Percentiles rank a stretch among this genome's conserved stretches.
phyloP scores from a whole-genome alignment of 2,329 filamentous ascomycete species.

The Aspergillus fumigatus region DNA sequence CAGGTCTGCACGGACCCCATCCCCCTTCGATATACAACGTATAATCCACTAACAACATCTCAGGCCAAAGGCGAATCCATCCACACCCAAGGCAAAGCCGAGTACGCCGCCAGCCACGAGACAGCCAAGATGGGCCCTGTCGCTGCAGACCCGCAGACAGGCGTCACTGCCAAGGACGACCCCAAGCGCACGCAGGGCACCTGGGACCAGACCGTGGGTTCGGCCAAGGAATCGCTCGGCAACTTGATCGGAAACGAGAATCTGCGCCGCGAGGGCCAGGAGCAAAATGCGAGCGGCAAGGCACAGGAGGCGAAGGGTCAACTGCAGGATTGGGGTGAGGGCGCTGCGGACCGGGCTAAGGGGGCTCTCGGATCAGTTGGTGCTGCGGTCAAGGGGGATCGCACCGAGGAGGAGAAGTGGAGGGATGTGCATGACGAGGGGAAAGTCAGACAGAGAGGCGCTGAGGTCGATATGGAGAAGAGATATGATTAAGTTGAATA shows the following conservation, averaged over 20 bases:
- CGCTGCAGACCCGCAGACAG: constrained; percentile 61
- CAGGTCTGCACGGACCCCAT: constrained; percentile 43
- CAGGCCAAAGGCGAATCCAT: constrained; percentile 62
- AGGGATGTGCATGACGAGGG: constrained; percentile 70
- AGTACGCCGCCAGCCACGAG: constrained; percentile 71
- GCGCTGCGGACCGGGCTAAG: constrained; percentile 61
- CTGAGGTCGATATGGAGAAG: constrained; percentile 76
- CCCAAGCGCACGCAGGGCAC: constrained; percentile 65
- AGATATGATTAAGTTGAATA: constrained; percentile 12
- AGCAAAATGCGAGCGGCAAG: constrained; percentile 78
- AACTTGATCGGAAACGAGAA: constrained; percentile 69
- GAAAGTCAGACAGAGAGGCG: constrained; percentile 79
- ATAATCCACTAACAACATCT: constrained; percentile 42
- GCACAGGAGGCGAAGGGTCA: constrained; percentile 79
- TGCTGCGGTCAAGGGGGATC: constrained; percentile 69
- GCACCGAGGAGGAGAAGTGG: constrained; percentile 59
- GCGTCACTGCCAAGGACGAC: constrained; percentile 67
- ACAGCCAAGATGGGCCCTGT: constrained; percentile 69
- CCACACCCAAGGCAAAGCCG: constrained; percentile 60
- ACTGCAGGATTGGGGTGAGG: constrained; percentile 66
- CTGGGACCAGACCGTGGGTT: constrained; percentile 87
- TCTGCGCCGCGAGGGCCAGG: constrained; percentile 67
- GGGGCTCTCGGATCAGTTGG: constrained; percentile 68
- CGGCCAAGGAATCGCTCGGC: constrained; percentile 76
- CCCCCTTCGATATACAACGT: neutral